A percentile compares a stretch with the other conserved stretches of the same genome.
Evolutionary conservation across 192 early-diverging fungal genomes (phyloP).

Genomic region (Globomyces pollinis-pini): DNA sequence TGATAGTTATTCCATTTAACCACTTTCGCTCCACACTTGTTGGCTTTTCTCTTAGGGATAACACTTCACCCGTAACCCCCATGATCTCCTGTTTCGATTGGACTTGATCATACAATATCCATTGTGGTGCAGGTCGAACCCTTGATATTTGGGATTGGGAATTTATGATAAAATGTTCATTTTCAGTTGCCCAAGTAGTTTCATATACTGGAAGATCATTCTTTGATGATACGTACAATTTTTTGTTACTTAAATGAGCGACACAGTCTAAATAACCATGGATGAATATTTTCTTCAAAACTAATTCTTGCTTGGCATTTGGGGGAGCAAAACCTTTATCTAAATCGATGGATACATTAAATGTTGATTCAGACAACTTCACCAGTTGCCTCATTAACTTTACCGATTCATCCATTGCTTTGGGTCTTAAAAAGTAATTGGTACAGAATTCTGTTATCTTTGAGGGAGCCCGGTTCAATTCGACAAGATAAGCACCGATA

Average conservation of each 20-base stretch:
- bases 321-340: conserved; percentile 61
- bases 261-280: conserved; percentile 88
- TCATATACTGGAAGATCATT: conserved; percentile 43
- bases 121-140: conserved; percentile 37
- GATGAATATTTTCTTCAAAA: conserved; percentile 76
- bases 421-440: conserved; percentile 75
- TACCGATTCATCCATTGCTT: conserved; percentile 57
- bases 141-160: conserved; percentile 25
- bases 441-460: conserved; percentile 61
- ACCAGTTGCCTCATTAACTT: conserved; percentile 33
- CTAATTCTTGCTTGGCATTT: conserved; percentile 19
- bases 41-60: conserved; percentile 36
- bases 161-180: conserved; percentile 64
- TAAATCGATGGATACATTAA: conserved; percentile 30
- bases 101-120: conserved; percentile 48
- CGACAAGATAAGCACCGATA: conserved; percentile 75
- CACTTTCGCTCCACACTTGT: conserved; percentile 23
- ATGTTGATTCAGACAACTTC: conserved; percentile 20
- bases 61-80: conserved; percentile 38
- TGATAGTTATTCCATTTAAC: conserved; percentile 66
- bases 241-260: conserved; percentile 58
- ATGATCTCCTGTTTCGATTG: conserved; percentile 40
- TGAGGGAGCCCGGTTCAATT: no score
- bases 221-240: conserved; percentile 22
- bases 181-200: conserved; percentile 34